phyloP scores from a whole-genome alignment of 257 asterid species.

The Linderniella brevidens region DNA sequence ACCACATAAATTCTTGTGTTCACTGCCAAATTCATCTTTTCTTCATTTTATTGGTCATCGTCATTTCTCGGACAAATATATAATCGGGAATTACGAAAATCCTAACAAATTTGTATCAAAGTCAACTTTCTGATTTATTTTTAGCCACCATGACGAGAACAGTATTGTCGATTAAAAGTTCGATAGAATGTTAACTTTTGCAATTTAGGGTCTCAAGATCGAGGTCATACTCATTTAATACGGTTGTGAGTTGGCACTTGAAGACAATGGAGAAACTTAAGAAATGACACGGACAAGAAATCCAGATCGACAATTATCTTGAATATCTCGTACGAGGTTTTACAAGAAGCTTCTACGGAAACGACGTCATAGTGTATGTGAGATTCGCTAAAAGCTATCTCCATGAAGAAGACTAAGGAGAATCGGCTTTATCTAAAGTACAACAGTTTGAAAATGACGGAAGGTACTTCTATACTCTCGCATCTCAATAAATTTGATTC shows the following conservation, averaged over 20 bases:
- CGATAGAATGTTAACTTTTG: background rate
- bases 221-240: background rate
- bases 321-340: background rate
- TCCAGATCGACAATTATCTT: background rate
- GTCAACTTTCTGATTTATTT: too few relatives aligned
- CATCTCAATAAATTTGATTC: constrained; percentile 1
- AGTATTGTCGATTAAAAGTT: too few relatives aligned
- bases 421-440: background rate
- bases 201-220: background rate
- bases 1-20: too few relatives aligned
- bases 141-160: too few relatives aligned
- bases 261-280: background rate
- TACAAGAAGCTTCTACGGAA: background rate
- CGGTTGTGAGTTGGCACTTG: background rate
- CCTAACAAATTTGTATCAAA: too few relatives aligned
- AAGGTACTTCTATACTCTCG: background rate
- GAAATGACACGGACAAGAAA: background rate
- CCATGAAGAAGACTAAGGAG: background rate
- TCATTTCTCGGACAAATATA: too few relatives aligned
- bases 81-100: too few relatives aligned
- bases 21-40: too few relatives aligned
- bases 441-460: background rate
- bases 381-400: background rate
- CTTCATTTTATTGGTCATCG: too few relatives aligned
- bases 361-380: background rate